phyloP scores from a whole-genome alignment of 768 basidiomycete species.

The Coprinopsis cinerea region DNA sequence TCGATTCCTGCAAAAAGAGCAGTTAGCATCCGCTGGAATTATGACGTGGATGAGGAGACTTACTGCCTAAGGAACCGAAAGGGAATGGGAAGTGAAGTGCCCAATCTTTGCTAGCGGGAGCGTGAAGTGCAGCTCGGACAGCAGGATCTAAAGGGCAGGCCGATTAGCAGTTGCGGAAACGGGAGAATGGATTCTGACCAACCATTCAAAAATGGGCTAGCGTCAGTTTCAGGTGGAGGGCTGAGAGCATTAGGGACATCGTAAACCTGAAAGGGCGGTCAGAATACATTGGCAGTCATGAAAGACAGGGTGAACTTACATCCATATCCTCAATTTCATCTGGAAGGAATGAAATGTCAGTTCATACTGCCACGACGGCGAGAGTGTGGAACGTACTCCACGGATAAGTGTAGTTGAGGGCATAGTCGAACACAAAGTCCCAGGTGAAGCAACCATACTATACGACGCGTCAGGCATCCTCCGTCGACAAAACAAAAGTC shows the following conservation, averaged over 20 bases:
- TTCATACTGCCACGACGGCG: no score
- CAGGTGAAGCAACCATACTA: constrained; percentile 62
- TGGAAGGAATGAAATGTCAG: no score
- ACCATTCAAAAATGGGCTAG: constrained; percentile 60
- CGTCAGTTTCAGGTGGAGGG: constrained; percentile 46
- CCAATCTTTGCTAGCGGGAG: constrained; percentile 56
- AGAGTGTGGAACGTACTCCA: constrained; percentile 35
- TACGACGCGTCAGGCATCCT: constrained; percentile 6
- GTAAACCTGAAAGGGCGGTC: constrained; percentile 24
- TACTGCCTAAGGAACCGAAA: constrained; percentile 30
- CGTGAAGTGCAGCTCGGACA: constrained; percentile 59
- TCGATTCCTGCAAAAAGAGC: constrained; percentile 22
- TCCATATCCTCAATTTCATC: no score
- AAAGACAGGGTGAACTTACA: constrained; percentile 23
- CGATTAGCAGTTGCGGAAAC: no score
- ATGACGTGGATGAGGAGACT: constrained; percentile 12
- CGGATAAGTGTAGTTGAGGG: constrained; percentile 65
- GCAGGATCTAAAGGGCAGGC: constrained; percentile 35
- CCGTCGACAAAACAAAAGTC: not conserved
- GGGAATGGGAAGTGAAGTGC: constrained; percentile 29
- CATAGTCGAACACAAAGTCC: constrained; percentile 66
- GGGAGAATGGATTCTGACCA: no score
- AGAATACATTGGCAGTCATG: not conserved
- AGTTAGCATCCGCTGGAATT: not conserved
- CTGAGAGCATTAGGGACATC: constrained; percentile 51